Percentiles rank a stretch among this genome's conserved stretches.
Evolutionary conservation across 2,329 filamentous ascomycete genomes (phyloP).

Genomic region (Cladorrhinum sp.): DNA sequence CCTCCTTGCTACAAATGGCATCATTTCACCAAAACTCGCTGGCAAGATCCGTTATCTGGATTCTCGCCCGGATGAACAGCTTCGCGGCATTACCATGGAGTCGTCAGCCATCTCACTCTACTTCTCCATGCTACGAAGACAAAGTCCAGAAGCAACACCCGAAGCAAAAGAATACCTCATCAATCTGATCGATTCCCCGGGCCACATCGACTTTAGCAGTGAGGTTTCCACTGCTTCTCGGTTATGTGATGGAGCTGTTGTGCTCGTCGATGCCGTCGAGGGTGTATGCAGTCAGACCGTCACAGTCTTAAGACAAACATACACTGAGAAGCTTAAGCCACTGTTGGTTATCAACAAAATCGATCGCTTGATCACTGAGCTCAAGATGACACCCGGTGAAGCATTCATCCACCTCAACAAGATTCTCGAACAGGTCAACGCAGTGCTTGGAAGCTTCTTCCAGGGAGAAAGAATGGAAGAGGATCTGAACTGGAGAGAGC

Average conservation of each 20-base stretch:
- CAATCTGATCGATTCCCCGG: constrained; percentile 96
- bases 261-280: constrained; percentile 94
- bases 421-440: constrained; percentile 92
- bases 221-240: constrained; percentile 95
- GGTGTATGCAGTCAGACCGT: constrained; percentile 98
- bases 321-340: constrained; percentile 93
- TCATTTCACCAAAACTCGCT: constrained; percentile 95
- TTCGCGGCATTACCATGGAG: constrained; percentile 99
- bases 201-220: constrained; percentile 97
- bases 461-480: constrained; percentile 99
- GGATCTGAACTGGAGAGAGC: constrained; percentile 91
- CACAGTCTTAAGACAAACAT: constrained; percentile 89
- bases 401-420: constrained; percentile 87
- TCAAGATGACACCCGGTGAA: constrained; percentile 88
- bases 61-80: constrained; percentile 92
- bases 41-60: constrained; percentile 98
- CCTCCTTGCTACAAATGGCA: constrained; percentile 96
- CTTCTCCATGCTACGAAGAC: constrained; percentile 84
- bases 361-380: constrained; percentile 87
- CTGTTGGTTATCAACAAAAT: constrained; percentile 98
- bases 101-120: constrained; percentile 95
- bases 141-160: constrained; percentile 63
- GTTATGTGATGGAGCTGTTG: constrained; percentile 89
- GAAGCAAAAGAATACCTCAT: constrained; percentile 87
- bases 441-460: constrained; percentile 95